Evolutionary conservation across 345 rosid genomes (phyloP).

Genomic region (Brassica napus): DNA sequence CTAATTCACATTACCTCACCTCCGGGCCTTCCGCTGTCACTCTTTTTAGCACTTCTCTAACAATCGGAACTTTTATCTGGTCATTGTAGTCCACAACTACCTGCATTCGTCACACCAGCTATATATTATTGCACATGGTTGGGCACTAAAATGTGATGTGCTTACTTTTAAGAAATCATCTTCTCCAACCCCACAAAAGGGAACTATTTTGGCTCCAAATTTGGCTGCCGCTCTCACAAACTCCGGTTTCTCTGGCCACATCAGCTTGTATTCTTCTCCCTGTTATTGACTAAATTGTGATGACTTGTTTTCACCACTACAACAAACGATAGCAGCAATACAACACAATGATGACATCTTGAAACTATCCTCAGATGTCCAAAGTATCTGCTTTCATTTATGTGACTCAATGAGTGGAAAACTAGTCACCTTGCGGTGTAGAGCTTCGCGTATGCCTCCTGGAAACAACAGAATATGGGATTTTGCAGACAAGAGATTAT

Average conservation of each 20-base stretch:
- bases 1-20: constrained; percentile 51
- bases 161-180: constrained; percentile 69
- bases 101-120: constrained; percentile 41
- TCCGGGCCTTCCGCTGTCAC: constrained; percentile 42
- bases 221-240: constrained; percentile 82
- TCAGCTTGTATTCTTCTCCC: constrained; percentile 78
- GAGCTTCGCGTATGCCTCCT: constrained; percentile 81
- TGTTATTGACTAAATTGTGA: constrained; percentile 22
- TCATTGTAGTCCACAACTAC: constrained; percentile 67
- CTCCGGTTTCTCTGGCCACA: constrained; percentile 79
- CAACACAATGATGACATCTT: not conserved
- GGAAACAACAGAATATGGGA: constrained; percentile 73
- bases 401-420: constrained; percentile 5
- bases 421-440: constrained; percentile 59
- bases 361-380: not conserved
- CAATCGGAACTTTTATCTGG: constrained; percentile 60
- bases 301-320: constrained; percentile 25
- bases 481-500: constrained; percentile 61
- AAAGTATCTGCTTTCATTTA: constrained; percentile 13
- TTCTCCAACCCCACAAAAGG: constrained; percentile 76
- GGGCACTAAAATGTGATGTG: constrained; percentile 16
- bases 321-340: constrained; percentile 4
- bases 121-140: not conserved
- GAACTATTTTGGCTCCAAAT: constrained; percentile 79
- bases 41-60: constrained; percentile 44